Evolutionary conservation across 768 basidiomycete genomes (phyloP).

Genomic region (Russula lepida): DNA sequence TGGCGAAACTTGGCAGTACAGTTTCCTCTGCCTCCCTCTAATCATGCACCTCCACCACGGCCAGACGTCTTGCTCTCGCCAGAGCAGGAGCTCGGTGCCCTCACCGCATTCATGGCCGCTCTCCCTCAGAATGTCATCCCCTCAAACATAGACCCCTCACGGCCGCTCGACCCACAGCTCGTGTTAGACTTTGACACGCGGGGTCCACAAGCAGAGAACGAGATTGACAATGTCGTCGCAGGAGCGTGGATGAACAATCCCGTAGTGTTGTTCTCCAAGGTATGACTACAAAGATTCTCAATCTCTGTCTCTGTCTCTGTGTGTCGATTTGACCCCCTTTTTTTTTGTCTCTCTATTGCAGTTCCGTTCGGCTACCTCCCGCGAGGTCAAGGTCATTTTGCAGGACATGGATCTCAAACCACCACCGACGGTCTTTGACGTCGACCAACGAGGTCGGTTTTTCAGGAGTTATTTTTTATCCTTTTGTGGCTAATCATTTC

Average conservation of each 20-base stretch:
- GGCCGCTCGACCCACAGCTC: conserved; percentile 69
- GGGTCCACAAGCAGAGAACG: conserved; percentile 48
- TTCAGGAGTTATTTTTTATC: neutral
- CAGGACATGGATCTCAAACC: conserved; percentile 50
- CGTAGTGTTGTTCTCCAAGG: conserved; percentile 70
- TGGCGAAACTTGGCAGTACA: conserved; percentile 13
- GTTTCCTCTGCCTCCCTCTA: conserved; percentile 5
- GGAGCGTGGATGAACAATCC: conserved; percentile 70
- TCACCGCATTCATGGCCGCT: conserved; percentile 64
- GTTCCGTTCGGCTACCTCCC: conserved; percentile 55
- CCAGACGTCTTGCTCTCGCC: conserved; percentile 41
- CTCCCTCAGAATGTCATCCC: conserved; percentile 73
- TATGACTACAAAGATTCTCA: conserved; percentile 21
- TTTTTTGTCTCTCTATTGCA: conserved; percentile 24
- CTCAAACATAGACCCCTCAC: conserved; percentile 47
- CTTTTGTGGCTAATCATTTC: neutral
- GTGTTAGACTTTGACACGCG: conserved; percentile 78
- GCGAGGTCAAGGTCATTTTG: conserved; percentile 58
- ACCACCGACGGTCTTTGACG: conserved; percentile 56
- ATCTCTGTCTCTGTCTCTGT: neutral
- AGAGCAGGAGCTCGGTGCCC: conserved; percentile 62
- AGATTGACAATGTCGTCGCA: conserved; percentile 48
- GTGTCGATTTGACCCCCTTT: neutral
- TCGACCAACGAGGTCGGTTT: conserved; percentile 49
- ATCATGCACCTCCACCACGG: conserved; percentile 20